Evolutionary conservation across 768 basidiomycete species (phyloP), one percentile per base, ranked within the genome.

Genomic region (Tylopilus cervinicoccineus): DNA sequence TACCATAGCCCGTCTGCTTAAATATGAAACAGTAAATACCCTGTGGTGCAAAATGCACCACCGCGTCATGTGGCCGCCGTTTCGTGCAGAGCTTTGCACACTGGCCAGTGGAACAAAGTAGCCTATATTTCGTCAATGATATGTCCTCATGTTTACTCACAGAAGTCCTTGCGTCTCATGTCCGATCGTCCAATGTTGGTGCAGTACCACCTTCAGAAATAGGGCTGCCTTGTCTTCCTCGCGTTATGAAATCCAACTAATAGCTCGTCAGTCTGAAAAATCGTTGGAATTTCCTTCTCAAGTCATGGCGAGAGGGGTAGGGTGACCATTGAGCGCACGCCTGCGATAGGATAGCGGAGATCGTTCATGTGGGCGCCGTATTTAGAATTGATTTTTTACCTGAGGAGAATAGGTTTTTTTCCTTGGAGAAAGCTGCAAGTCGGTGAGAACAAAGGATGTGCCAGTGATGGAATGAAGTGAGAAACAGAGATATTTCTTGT

Each of bases 61-160:
- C 26, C 45, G 45, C 16, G 24, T 45, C 48, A 38, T 26, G 39
- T 28, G 31, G 42, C n/a, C n/a, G n/a, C n/a, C n/a, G n/a, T n/a
- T n/a, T n/a, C n/a, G n/a, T n/a, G n/a, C n/a, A n/a, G n/a, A 28
- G 12, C 8, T 22, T 29, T 16, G 51, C 16, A 50, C 10, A 6
- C 26, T 17, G 17, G 22, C 22, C 11, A 22, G 11, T 23, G 38
- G 38, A 40, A 29, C 20, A 36, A 50, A 24, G 47, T 13, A 5
- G 33, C 13, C 16, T 20, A 40, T 27, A 52, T 26, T 29, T 24
- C 17, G 22, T 32, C 29, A 32, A 32, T 24, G 19, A 33, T 19
- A n/a, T 11, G 23, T 23, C n/a, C 20, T n/a, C 28, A 19, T 14
- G 29, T n/a, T 17, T 17, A 29, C 41, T 17, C 2, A n/a, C 22